Base-by-base conservation (phyloP, 169 alveolate genomes). In the Plasmodium sp. region DNA sequence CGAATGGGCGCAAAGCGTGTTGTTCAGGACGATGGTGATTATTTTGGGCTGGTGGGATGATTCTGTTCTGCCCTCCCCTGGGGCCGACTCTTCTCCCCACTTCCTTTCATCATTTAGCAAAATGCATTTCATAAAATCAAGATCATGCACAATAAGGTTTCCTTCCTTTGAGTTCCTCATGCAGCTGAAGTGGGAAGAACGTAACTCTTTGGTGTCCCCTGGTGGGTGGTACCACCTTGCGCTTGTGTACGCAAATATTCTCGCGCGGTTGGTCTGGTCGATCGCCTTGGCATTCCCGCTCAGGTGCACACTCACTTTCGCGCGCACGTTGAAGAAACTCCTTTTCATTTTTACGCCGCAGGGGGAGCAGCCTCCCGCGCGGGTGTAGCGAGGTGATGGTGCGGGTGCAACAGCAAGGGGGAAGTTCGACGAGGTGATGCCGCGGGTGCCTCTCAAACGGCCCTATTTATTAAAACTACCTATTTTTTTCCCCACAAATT, bases 91-190 rank as follows among this genome's bases (percentile, higher is more conserved):
- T 33, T 45, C 27, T 18, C 36, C 58, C 77, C 18, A 27, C 58
- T 88, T 39, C 12, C 12, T 67, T 5, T 41, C 82, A 79, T 79
- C 71, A 31, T 88, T 88, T 88, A 86, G 82, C 71, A 88, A 88
- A 88, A 88, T 58, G 22, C 54, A 22, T 88, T 88, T 80, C 94
- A 88, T 88, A 88, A 88, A 88, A 88, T 80, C 75, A 88, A 88
- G 88, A 31, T 88, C 83, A 41, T 88, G 94, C n/a, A 72, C 33
- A 79, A 39, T 43, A n/a, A 7, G 34, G 22, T 27, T 48, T 41
- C 56, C 18, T 48, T 16, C 48, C 12, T 43, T 51, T 62, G 16
- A 12, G 22, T 36, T 34, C 45, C 82, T 67, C 62, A 31, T n/a
- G 41, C 18, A 36, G 71, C 67, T 74, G 6, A 5, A 73, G 71